Conservation (phyloP, 306 rosid genomes). For the Pterocarpus macrocarpus region DNA sequence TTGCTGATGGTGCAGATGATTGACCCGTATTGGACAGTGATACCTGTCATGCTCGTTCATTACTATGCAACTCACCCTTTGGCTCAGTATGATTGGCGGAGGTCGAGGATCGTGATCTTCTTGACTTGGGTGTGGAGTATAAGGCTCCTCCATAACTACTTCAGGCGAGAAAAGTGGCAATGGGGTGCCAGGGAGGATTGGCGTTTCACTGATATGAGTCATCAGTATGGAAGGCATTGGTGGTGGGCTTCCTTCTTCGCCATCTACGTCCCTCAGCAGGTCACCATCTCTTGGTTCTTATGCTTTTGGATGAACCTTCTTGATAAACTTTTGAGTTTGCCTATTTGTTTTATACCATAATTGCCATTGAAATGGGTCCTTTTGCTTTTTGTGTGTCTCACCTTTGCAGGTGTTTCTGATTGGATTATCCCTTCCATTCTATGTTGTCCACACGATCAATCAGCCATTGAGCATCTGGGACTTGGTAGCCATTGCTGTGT, state of each 20-base stretch:
- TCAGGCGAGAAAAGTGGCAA: conserved; percentile 88
- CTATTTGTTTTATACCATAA: neutral
- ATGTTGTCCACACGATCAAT: conserved; percentile 66
- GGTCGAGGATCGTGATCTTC: conserved; percentile 66
- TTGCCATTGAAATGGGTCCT: conserved; percentile 22
- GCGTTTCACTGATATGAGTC: conserved; percentile 80
- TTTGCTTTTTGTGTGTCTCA: neutral
- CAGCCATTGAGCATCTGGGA: conserved; percentile 70
- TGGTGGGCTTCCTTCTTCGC: conserved; percentile 95
- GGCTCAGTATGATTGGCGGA: conserved; percentile 67
- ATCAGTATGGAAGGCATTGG: conserved; percentile 79
- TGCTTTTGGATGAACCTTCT: conserved; percentile 7
- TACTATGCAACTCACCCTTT: conserved; percentile 78
- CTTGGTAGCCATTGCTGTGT: conserved; percentile 58
- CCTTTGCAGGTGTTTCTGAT: conserved; percentile 70
- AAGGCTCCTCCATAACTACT: conserved; percentile 86
- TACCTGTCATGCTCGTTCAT: conserved; percentile 81
- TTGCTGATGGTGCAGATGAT: conserved; percentile 73
- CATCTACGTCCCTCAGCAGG: conserved; percentile 88
- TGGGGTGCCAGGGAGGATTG: conserved; percentile 95
- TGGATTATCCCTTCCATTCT: conserved; percentile 78
- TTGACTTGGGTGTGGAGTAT: conserved; percentile 87
- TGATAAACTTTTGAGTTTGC: neutral
- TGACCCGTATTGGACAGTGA: conserved; percentile 89
- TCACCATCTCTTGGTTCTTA: conserved; percentile 6